Evolutionary conservation across 2,329 filamentous ascomycete genomes (phyloP).

Genomic region (Daldinia sp.): DNA sequence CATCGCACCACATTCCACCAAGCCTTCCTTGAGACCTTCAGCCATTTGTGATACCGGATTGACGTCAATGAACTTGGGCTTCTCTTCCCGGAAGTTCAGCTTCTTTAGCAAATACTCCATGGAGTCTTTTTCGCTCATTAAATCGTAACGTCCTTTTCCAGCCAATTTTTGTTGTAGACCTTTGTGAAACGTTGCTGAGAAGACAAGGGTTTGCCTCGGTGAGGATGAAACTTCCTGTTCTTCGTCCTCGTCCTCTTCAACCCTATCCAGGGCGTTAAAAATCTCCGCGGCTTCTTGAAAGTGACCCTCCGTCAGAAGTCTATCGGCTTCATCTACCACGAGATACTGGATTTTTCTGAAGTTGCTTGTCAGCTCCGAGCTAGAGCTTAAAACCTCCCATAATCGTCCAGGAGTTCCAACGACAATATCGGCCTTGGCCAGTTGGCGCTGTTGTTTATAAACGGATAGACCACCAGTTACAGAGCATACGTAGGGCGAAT

Average conservation of each 20-base stretch:
- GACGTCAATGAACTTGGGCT: conserved; percentile 90
- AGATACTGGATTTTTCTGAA: conserved; percentile 82
- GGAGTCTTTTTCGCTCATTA: conserved; percentile 78
- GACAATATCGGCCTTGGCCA: conserved; percentile 88
- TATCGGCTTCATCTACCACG: conserved; percentile 93
- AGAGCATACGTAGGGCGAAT: conserved; percentile 78
- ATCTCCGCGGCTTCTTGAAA: conserved; percentile 96
- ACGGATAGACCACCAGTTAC: conserved; percentile 92
- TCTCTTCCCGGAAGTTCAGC: conserved; percentile 83
- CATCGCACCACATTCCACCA: conserved; percentile 90
- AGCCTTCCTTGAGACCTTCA: conserved; percentile 81
- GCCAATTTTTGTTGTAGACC: conserved; percentile 89
- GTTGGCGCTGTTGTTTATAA: conserved; percentile 90
- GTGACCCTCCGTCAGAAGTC: conserved; percentile 88
- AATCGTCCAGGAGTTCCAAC: conserved; percentile 90
- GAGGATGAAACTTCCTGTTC: conserved; percentile 55
- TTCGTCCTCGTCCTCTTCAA: conserved; percentile 62
- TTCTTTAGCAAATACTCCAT: conserved; percentile 94
- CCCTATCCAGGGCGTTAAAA: conserved; percentile 77
- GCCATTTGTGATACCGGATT: conserved; percentile 93
- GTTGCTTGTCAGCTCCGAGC: conserved; percentile 71
- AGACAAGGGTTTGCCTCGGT: conserved; percentile 86
- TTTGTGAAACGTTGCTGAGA: conserved; percentile 95
- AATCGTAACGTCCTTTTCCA: conserved; percentile 73
- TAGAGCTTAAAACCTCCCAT: conserved; percentile 90